Conservation (phyloP, 1,284 basidiomycete species). For the Marasmius sp. region DNA sequence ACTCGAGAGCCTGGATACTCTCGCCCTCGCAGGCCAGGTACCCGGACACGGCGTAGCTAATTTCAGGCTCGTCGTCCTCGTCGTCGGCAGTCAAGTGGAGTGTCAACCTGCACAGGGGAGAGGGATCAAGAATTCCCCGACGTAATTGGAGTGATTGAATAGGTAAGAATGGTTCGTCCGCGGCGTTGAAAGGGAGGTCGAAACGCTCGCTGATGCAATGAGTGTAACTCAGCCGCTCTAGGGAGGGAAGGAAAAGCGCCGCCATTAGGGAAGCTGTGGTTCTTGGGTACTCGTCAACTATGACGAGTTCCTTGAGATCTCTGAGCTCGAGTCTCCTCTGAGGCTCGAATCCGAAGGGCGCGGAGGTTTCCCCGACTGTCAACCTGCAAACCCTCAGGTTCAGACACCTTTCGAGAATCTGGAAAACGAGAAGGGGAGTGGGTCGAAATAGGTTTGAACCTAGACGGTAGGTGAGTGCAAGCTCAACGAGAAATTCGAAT, state of each 20-base stretch:
- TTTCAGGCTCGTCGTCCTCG: neutral
- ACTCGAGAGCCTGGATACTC: neutral
- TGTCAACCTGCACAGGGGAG: neutral
- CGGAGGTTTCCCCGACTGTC: neutral
- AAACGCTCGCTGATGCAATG: neutral
- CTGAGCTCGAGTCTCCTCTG: neutral
- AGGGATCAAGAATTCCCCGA: neutral
- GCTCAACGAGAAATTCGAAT: neutral
- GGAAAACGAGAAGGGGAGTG: neutral
- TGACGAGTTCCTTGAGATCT: neutral
- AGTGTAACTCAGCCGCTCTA: neutral
- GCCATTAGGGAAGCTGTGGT: neutral
- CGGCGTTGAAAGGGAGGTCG: neutral
- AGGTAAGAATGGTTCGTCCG: neutral
- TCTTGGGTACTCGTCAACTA: neutral
- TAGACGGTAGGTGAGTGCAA: neutral
- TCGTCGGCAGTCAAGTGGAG: neutral
- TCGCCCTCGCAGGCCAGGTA: neutral
- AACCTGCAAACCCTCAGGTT: neutral
- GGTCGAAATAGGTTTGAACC: neutral
- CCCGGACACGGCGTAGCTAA: neutral
- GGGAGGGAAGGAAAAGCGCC: neutral
- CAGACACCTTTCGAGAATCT: neutral
- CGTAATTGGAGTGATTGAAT: neutral
- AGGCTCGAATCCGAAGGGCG: neutral